Conservation (phyloP, 192 early-diverging fungal species). For the Rhizophagus sp. region DNA sequence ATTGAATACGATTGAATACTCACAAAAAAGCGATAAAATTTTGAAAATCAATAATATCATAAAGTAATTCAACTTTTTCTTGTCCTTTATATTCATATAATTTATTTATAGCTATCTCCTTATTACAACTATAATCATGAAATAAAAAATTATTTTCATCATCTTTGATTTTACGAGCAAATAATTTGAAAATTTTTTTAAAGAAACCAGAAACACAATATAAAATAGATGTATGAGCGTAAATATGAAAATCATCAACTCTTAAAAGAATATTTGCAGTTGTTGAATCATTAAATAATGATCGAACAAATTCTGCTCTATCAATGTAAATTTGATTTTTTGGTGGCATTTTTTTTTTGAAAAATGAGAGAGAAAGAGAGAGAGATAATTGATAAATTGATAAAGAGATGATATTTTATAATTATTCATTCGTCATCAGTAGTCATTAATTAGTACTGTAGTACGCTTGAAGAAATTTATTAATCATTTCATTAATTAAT, state of each 20-base stretch:
- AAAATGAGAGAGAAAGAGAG: too few species aligned
- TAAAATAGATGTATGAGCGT: background rate
- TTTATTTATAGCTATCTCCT: background rate
- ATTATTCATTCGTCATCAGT: too few species aligned
- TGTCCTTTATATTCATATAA: constrained; percentile 10
- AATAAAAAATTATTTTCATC: background rate
- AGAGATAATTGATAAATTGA: too few species aligned
- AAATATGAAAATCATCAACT: constrained; percentile 15
- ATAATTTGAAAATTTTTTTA: background rate
- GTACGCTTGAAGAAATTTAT: too few species aligned
- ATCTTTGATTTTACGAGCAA: background rate
- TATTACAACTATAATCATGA: constrained; percentile 15
- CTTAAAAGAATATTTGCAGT: constrained; percentile 7
- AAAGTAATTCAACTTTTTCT: background rate
- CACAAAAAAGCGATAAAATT: constrained; percentile 4
- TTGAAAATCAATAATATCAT: background rate
- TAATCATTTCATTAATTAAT: too few species aligned
- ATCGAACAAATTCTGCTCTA: background rate
- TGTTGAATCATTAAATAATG: constrained; percentile 7
- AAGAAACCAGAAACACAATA: background rate
- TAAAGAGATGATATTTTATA: too few species aligned
- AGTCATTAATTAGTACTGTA: too few species aligned
- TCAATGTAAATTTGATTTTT: background rate
- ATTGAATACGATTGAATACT: too few species aligned
- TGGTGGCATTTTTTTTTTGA: background rate